These are phyloP conservation scores for Amoebophrya sp. DNA, from an alignment of 169 alveolate genomes.

Conservation along the genomic window DNA sequence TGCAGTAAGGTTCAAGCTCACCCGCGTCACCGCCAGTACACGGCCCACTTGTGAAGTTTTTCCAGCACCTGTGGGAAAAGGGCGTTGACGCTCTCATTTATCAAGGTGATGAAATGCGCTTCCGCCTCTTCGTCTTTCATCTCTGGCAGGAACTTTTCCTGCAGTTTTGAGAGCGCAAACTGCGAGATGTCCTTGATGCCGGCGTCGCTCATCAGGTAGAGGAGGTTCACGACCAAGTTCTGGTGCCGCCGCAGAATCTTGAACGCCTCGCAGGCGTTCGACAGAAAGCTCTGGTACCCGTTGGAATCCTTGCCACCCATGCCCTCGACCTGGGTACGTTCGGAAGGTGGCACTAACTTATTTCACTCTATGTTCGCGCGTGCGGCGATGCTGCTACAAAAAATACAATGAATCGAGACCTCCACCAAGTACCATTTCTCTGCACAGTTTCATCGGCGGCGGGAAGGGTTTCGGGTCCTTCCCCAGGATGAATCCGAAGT, in stretches of 20 bases:
- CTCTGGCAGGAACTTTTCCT: slow-evolving; percentile 66
- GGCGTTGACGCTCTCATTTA: slow-evolving; percentile 72
- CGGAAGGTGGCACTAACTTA: background rate
- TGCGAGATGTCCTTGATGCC: slow-evolving; percentile 57
- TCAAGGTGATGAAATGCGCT: slow-evolving; percentile 52
- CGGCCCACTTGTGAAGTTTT: slow-evolving; percentile 70
- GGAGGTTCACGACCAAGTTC: slow-evolving; percentile 54
- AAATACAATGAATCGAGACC: background rate
- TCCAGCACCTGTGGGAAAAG: slow-evolving; percentile 75
- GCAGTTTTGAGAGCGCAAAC: slow-evolving; percentile 41
- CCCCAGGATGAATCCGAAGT: slow-evolving; percentile 95
- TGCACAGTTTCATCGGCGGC: slow-evolving; percentile 82
- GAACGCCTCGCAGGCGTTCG: slow-evolving; percentile 46
- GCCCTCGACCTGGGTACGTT: slow-evolving; percentile 64
- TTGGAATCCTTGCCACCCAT: slow-evolving; percentile 58
- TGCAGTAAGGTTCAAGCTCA: too few species aligned
- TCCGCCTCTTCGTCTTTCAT: slow-evolving; percentile 73
- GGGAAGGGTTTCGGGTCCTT: slow-evolving; percentile 75
- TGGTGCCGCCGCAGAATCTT: slow-evolving; percentile 60
- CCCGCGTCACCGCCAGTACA: slow-evolving; percentile 67
- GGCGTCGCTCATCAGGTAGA: slow-evolving; percentile 77
- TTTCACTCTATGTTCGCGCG: background rate
- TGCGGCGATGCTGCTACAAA: slow-evolving; percentile 9
- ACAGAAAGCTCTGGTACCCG: slow-evolving; percentile 31
- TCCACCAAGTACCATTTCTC: slow-evolving; percentile 67